Conservation (phyloP, 805 yeast species). For the Yarrowia keelungensis region DNA sequence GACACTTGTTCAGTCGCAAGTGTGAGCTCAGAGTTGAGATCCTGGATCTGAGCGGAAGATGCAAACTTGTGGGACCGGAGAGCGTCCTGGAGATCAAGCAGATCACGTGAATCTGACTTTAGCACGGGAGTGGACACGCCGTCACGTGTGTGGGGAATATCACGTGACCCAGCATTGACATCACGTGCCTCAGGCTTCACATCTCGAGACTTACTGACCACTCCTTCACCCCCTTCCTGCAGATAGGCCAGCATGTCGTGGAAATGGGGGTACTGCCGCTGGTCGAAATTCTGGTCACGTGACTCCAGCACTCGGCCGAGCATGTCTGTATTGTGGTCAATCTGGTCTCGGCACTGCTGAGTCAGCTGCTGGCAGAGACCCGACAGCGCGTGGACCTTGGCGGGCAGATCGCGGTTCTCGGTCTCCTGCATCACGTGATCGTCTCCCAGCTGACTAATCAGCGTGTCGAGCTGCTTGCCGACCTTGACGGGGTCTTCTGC, state of each 20-base stretch:
- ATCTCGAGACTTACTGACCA: neutral
- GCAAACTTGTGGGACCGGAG: conserved; percentile 44
- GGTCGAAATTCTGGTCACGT: conserved; percentile 6
- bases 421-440: conserved; percentile 14
- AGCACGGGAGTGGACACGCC: neutral
- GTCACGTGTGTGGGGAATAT: neutral
- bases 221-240: neutral
- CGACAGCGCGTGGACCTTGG: conserved; percentile 3
- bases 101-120: conserved; percentile 40
- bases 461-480: conserved; percentile 8
- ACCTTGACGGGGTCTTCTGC: conserved; percentile 25
- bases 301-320: conserved; percentile 14
- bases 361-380: conserved; percentile 26
- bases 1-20: conserved; percentile 43
- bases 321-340: conserved; percentile 24
- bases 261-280: conserved; percentile 24
- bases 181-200: neutral
- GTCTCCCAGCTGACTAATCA: conserved; percentile 22
- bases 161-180: neutral
- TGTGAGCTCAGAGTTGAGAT: conserved; percentile 44
- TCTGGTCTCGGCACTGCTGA: conserved; percentile 32
- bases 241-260: conserved; percentile 27
- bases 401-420: neutral
- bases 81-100: conserved; percentile 44
- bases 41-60: conserved; percentile 44